phyloP scores from a whole-genome alignment of 495 filamentous ascomycete species.

The Penicillium nucicola region DNA sequence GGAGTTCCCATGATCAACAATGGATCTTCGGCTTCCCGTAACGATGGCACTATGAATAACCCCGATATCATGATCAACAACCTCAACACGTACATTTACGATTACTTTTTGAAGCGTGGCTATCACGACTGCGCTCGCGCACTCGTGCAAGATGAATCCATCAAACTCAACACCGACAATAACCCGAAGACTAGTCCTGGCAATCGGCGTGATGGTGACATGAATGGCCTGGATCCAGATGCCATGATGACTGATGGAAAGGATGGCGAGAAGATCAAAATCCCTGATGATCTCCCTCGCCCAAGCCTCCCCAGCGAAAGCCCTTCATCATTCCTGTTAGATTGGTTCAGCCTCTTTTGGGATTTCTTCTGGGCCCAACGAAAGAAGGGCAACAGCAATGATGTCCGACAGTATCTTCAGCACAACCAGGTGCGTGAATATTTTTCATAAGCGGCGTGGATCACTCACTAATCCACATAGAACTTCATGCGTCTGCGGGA shows the following conservation, averaged over 20 bases:
- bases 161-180: slow-evolving; percentile 56
- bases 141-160: slow-evolving; percentile 52
- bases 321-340: slow-evolving; percentile 74
- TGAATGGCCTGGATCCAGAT: slow-evolving; percentile 77
- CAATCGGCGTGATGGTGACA: slow-evolving; percentile 59
- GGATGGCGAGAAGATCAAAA: slow-evolving; percentile 68
- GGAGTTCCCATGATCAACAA: slow-evolving; percentile 74
- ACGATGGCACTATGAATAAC: slow-evolving; percentile 41
- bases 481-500: slow-evolving; percentile 42
- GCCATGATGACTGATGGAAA: slow-evolving; percentile 79
- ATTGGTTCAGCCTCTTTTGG: slow-evolving; percentile 98
- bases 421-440: slow-evolving; percentile 70
- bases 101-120: slow-evolving; percentile 83
- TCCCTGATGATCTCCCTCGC: slow-evolving; percentile 73
- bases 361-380: slow-evolving; percentile 83
- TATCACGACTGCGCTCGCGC: slow-evolving; percentile 78
- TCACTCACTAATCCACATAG: slow-evolving; percentile 25
- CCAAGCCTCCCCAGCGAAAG: slow-evolving; percentile 62
- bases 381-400: slow-evolving; percentile 52
- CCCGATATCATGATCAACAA: slow-evolving; percentile 68
- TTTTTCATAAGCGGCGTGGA: neutral
- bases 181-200: slow-evolving; percentile 57
- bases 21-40: slow-evolving; percentile 51
- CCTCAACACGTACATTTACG: slow-evolving; percentile 96
- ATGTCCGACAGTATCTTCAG: slow-evolving; percentile 66